A percentile compares a stretch with the other conserved stretches of the same genome.
phyloP scores from a whole-genome alignment of 441 rosid genomes.

The Gossypium davidsonii region DNA sequence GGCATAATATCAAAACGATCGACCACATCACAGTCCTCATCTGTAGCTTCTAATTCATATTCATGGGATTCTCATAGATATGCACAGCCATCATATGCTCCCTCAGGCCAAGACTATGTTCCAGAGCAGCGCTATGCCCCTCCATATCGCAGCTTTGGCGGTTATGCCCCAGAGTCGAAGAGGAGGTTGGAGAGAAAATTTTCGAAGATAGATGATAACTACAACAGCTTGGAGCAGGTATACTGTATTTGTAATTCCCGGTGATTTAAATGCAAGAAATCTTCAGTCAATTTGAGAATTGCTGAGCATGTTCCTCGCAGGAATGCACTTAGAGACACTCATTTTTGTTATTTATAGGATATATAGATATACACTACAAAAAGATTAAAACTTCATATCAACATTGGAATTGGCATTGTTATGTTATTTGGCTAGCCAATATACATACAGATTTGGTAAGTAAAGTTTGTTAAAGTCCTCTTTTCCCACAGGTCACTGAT shows the following conservation, averaged over 20 bases:
- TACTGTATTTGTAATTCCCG: neutral
- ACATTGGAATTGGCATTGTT: neutral
- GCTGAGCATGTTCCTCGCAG: no score
- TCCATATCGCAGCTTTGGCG: constrained; percentile 34
- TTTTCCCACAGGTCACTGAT: constrained; percentile 30
- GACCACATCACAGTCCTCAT: constrained; percentile 24
- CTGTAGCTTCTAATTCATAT: constrained; percentile 31
- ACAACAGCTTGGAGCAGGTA: constrained; percentile 74
- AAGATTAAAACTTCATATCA: neutral
- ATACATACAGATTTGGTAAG: neutral
- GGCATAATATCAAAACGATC: constrained; percentile 38
- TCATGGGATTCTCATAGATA: constrained; percentile 35
- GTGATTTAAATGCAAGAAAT: neutral
- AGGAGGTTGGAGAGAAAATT: constrained; percentile 68
- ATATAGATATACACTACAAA: neutral
- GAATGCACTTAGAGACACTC: neutral
- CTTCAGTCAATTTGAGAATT: neutral
- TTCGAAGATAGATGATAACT: constrained; percentile 71
- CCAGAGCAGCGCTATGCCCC: constrained; percentile 31
- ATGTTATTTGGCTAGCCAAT: neutral
- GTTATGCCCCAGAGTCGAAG: constrained; percentile 28
- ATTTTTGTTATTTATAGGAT: neutral
- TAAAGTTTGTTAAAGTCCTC: neutral
- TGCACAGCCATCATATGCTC: constrained; percentile 37
- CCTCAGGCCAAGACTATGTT: constrained; percentile 33